Evolutionary conservation across 768 basidiomycete species (phyloP).

Genomic region (Mycena pura): DNA sequence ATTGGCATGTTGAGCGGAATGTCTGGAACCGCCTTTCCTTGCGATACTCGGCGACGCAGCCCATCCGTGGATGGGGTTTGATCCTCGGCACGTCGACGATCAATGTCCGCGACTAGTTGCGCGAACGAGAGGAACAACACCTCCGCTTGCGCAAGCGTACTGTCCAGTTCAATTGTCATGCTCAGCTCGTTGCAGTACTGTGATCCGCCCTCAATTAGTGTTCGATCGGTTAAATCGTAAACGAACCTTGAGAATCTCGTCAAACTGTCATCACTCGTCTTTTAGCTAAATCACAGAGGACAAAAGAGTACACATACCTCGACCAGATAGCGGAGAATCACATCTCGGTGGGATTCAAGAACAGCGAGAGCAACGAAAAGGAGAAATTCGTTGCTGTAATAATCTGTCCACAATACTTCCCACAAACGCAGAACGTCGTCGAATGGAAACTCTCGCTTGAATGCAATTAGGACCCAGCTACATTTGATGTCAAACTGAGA

Average conservation of each 20-base stretch:
- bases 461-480: slow-evolving; percentile 90
- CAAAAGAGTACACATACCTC: slow-evolving; percentile 62
- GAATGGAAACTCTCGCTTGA: slow-evolving; percentile 97
- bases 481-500: background rate
- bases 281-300: slow-evolving; percentile 4
- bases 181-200: slow-evolving; percentile 94
- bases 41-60: slow-evolving; percentile 42
- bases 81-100: slow-evolving; percentile 75
- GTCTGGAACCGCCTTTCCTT: slow-evolving; percentile 26
- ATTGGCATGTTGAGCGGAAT: slow-evolving; percentile 49
- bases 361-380: slow-evolving; percentile 94
- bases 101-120: slow-evolving; percentile 87
- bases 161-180: slow-evolving; percentile 97
- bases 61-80: slow-evolving; percentile 29
- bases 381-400: slow-evolving; percentile 87
- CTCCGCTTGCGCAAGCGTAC: slow-evolving; percentile 95
- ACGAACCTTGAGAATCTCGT: slow-evolving; percentile 76
- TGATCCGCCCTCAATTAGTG: slow-evolving; percentile 1
- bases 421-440: slow-evolving; percentile 88
- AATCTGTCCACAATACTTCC: slow-evolving; percentile 95
- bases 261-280: slow-evolving; percentile 61
- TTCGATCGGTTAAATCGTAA: background rate
- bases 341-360: slow-evolving; percentile 93
- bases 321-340: slow-evolving; percentile 92
- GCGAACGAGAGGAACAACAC: slow-evolving; percentile 94